Evolutionary conservation across 495 filamentous ascomycete genomes (phyloP), one percentile per base, ranked within the genome.

Genomic region (Aspergillus nanangensis): DNA sequence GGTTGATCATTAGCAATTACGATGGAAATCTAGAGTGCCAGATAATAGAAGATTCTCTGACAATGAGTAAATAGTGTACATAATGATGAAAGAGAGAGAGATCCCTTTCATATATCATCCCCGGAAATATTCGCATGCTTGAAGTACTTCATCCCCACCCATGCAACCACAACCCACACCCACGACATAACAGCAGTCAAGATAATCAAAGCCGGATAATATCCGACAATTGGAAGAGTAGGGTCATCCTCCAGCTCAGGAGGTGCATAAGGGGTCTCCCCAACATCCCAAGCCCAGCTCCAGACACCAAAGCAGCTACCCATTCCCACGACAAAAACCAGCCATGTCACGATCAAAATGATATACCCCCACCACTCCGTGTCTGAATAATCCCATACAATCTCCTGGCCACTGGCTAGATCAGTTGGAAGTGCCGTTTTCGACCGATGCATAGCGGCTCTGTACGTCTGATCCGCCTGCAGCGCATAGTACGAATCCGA

Each of bases 131-230:
- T 93, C 5, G 93, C 92, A 77, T 98, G 93, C 57, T 88, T 83
- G 57, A 98, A 98, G 67, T 96, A 97, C 66, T 98, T 98, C 92
- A 98, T 96, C 4, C 93, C 93, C 15, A 96, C 80, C 93, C 93
- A 98, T 11, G 94, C 94, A 44, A 94, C 82, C 24, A 92, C 80
- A 23, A 97, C 91, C 93, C 93, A 98, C 20, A 96, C 90, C 93
- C 93, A 98, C 5, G 90, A 88, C 91, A 98, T 96, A 25, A 98
- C 86, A 31, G 83, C 81, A 27, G 90, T 96, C 47, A 97, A 65
- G 48, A 96, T 90, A 39, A 96, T 87, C 60, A 98, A 62, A 18
- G 93, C 88, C 23, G 93, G 93, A 69, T 98, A 98, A 61, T 98
- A 98, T 1, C 93, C 93, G 5, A 93, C 86, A 55, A 98, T 95